phyloP scores from a whole-genome alignment of 495 filamentous ascomycete genomes.

The Clavariopsis aquatica region DNA sequence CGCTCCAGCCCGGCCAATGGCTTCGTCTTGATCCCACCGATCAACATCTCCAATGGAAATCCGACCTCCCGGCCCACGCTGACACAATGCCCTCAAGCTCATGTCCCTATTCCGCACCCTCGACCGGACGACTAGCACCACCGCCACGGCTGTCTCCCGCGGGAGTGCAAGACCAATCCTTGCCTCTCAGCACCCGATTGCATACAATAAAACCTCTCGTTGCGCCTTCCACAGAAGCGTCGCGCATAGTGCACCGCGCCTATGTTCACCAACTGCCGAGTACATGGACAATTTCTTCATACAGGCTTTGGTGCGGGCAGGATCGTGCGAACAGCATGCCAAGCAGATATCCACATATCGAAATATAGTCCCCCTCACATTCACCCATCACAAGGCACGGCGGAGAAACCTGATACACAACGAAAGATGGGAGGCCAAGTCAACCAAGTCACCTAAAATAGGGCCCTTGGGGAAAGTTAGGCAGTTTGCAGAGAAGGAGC shows the following conservation, averaged over 20 bases:
- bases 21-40: slow-evolving; percentile 1
- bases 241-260: neutral
- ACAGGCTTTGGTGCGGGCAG: slow-evolving; percentile 62
- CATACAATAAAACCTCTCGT: neutral
- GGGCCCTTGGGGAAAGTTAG: slow-evolving; percentile 6
- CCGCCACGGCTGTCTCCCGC: slow-evolving; percentile 51
- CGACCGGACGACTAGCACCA: slow-evolving; percentile 54
- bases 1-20: slow-evolving; percentile 15
- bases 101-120: slow-evolving; percentile 63
- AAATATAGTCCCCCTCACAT: neutral
- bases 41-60: neutral
- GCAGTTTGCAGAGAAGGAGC: slow-evolving; percentile 24
- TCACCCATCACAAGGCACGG: slow-evolving; percentile 29
- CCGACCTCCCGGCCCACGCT: slow-evolving; percentile 33
- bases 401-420: slow-evolving; percentile 18
- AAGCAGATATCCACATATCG: slow-evolving; percentile 20
- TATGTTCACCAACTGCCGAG: slow-evolving; percentile 29
- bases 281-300: slow-evolving; percentile 62
- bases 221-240: slow-evolving; percentile 7
- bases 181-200: slow-evolving; percentile 46
- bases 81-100: slow-evolving; percentile 64
- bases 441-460: slow-evolving; percentile 3
- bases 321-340: slow-evolving; percentile 61
- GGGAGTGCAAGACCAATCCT: slow-evolving; percentile 49
- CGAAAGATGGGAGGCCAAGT: slow-evolving; percentile 17